phyloP scores from a whole-genome alignment of 441 rosid genomes.

The Adansonia madagascariensis region DNA sequence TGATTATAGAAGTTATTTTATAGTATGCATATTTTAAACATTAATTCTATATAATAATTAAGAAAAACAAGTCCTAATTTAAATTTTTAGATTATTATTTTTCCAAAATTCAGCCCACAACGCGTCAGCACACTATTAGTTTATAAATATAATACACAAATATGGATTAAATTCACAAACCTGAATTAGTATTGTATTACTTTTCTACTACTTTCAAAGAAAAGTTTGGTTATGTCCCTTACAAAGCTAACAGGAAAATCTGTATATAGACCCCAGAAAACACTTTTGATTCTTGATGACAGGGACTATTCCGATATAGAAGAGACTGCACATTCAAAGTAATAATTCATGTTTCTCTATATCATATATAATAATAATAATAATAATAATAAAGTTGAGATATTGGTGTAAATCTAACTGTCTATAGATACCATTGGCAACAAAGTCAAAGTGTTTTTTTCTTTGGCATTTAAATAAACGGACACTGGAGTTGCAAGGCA shows the following conservation, averaged over 20 bases:
- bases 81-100: no score
- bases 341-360: background rate
- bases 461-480: conserved; percentile 8
- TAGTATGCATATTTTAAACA: background rate
- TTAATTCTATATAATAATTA: background rate
- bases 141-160: background rate
- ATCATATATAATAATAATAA: background rate
- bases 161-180: background rate
- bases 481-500: conserved; percentile 11
- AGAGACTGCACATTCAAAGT: background rate
- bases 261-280: conserved; percentile 27
- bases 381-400: background rate
- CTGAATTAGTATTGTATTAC: background rate
- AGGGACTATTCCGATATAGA: background rate
- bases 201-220: no score
- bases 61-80: no score
- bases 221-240: conserved; percentile 23
- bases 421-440: conserved; percentile 24
- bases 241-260: conserved; percentile 22
- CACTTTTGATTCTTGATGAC: conserved; percentile 28
- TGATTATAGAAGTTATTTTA: no score
- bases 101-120: background rate
- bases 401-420: background rate
- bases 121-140: background rate
- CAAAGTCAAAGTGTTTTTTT: conserved; percentile 36